Evolutionary conservation across 371 early-diverging fungal genomes (phyloP), one percentile per base, ranked within the genome.

Genomic region (Chytridium lagenaria): DNA sequence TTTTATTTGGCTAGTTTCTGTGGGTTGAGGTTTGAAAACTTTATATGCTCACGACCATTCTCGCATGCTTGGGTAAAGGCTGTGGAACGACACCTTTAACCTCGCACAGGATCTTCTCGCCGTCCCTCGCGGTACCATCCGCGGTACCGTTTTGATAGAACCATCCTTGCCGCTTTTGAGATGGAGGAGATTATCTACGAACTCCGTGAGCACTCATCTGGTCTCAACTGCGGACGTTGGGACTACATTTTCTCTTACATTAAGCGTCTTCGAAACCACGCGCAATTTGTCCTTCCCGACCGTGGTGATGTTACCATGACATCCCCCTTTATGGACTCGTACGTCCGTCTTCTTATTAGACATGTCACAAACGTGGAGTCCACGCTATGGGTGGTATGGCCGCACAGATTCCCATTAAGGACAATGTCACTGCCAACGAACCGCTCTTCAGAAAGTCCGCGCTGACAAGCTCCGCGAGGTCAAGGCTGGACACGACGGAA

Each of bases 361-460:
- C 97, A 15, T 97, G 98, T 82, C 98, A 97, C 84, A 90, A 89
- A 85, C 94, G 97, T 61, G 95, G 96, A 64, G 98, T 97, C 16
- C 98, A 97, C 80, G 98, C 98, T 59, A 97, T 97, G 96, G 98
- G 98, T 67, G 98, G 98, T 50, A 97, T 97, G 98, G 97, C 98
- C 50, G 98, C 98, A 39, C 95, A 96, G 82, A 97, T 97, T 77
- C 98, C 98, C 52, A 95, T 97, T 90, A 95, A 95, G 88, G 89
- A 91, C 85, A 88, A 97, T 81, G 77, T 84, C 40, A 80, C 86
- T 59, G 95, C 94, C 61, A 97, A 97, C 86, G 86, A 91, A 90
- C 91, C 12, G 96, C 98, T 52, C 90, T 97, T 89, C 88, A 86
- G 80, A 96, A 97, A 88, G 98, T 97, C 44, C 88, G 90, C 75